phyloP scores from a whole-genome alignment of 139 green algal genomes.

The Volvox reticuliferus region DNA sequence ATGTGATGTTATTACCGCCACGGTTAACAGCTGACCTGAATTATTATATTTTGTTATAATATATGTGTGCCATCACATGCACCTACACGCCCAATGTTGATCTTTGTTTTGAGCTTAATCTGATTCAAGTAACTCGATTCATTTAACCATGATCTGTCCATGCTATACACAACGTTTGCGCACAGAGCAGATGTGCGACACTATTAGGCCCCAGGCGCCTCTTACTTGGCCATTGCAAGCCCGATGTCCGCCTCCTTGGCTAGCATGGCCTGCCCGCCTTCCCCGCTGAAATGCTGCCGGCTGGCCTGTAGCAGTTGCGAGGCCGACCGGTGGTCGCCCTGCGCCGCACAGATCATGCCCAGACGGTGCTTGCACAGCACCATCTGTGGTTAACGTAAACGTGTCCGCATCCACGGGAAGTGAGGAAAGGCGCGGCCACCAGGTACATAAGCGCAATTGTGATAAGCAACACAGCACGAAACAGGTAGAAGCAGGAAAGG shows the following conservation, averaged over 20 bases:
- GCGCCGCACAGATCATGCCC: conserved; percentile 72
- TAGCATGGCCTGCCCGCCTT: conserved; percentile 39
- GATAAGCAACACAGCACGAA: background rate
- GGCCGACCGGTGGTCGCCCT: conserved; percentile 61
- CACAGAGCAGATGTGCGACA: too few relatives aligned
- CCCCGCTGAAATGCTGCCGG: conserved; percentile 51
- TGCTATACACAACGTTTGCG: too few relatives aligned
- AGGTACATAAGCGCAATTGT: background rate
- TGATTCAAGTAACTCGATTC: too few relatives aligned
- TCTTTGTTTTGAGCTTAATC: too few relatives aligned
- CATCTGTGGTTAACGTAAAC: conserved; percentile 31
- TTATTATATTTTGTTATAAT: too few relatives aligned
- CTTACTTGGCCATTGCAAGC: conserved; percentile 64
- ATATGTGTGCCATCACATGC: too few relatives aligned
- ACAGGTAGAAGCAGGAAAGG: too few relatives aligned
- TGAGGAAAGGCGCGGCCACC: background rate
- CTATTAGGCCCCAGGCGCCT: too few relatives aligned
- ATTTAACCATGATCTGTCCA: too few relatives aligned
- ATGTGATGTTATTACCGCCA: too few relatives aligned
- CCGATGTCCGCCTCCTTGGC: conserved; percentile 69
- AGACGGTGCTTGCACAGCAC: conserved; percentile 70
- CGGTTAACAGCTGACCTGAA: too few relatives aligned
- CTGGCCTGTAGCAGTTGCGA: conserved; percentile 60
- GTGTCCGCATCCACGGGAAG: background rate
- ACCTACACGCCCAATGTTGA: too few relatives aligned